These are phyloP conservation scores for Fusarium graminum DNA, from an alignment of 2,329 filamentous ascomycete species.

Conservation along the genomic window DNA sequence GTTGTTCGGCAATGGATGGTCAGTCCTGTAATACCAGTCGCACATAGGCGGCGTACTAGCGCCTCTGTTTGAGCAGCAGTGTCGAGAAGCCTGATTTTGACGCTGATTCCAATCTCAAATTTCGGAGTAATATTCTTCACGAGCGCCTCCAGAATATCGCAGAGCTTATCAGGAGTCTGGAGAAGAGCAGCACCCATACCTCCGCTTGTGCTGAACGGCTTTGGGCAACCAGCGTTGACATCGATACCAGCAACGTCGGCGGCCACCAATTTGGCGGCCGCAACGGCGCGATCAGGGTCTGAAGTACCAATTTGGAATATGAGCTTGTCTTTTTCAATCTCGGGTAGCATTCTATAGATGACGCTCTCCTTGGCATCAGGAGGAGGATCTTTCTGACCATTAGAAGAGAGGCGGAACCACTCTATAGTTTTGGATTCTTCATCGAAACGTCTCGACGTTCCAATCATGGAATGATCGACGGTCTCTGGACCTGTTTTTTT, in stretches of 20 bases:
- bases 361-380: constrained; percentile 72
- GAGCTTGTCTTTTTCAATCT: constrained; percentile 77
- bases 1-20: constrained; percentile 97
- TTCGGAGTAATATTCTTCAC: constrained; percentile 82
- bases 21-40: constrained; percentile 90
- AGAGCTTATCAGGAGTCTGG: constrained; percentile 84
- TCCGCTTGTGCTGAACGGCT: constrained; percentile 92
- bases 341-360: constrained; percentile 87
- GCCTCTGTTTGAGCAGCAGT: constrained; percentile 80
- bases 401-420: constrained; percentile 82
- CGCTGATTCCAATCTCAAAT: constrained; percentile 91
- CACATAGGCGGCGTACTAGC: constrained; percentile 82
- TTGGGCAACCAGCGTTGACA: constrained; percentile 97
- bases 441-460: constrained; percentile 83
- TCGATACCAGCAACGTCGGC: constrained; percentile 93
- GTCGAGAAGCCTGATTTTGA: constrained; percentile 93
- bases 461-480: constrained; percentile 91
- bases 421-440: constrained; percentile 83
- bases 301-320: constrained; percentile 95
- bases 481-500: constrained; percentile 81
- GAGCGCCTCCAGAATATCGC: constrained; percentile 84
- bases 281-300: constrained; percentile 83
- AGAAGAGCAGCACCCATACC: constrained; percentile 97
- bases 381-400: constrained; percentile 71
- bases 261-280: constrained; percentile 86